Evolutionary conservation across 2,329 filamentous ascomycete genomes (phyloP).

Genomic region (Bipolaris sorokiniana): DNA sequence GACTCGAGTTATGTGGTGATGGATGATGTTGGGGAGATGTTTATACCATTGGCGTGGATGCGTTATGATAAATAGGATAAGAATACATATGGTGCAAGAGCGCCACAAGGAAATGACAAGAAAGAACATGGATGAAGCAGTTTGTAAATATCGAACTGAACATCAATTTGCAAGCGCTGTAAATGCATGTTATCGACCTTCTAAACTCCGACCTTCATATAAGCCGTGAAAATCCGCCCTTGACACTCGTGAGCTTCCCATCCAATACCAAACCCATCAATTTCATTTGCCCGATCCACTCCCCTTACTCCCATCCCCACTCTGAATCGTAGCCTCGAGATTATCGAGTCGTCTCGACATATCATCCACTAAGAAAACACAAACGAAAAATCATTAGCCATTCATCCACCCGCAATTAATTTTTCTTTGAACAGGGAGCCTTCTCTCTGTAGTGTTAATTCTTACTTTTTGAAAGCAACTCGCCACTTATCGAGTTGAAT

Average conservation of each 20-base stretch:
- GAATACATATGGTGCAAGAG: conserved; percentile 3
- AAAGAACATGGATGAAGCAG: conserved; percentile 16
- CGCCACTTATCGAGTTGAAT: conserved; percentile 81
- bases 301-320: conserved; percentile 53
- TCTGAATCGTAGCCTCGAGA: conserved; percentile 74
- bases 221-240: not conserved
- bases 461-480: conserved; percentile 88
- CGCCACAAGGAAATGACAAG: conserved; percentile 23
- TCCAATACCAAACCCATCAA: not conserved
- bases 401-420: too few relatives aligned
- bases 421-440: too few relatives aligned
- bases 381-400: too few relatives aligned
- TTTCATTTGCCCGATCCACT: conserved; percentile 33
- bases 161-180: conserved; percentile 6
- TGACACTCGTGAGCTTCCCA: not conserved
- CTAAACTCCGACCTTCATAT: not conserved
- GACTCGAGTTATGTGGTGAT: not conserved
- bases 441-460: conserved; percentile 10
- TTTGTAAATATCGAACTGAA: conserved; percentile 3
- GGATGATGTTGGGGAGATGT: not conserved
- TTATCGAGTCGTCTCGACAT: conserved; percentile 88
- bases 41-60: not conserved
- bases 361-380: conserved; percentile 74
- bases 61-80: not conserved
- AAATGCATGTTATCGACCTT: not conserved